Evolutionary conservation across 805 yeast genomes (phyloP).

Genomic region (Monosporozyma aerobia): DNA sequence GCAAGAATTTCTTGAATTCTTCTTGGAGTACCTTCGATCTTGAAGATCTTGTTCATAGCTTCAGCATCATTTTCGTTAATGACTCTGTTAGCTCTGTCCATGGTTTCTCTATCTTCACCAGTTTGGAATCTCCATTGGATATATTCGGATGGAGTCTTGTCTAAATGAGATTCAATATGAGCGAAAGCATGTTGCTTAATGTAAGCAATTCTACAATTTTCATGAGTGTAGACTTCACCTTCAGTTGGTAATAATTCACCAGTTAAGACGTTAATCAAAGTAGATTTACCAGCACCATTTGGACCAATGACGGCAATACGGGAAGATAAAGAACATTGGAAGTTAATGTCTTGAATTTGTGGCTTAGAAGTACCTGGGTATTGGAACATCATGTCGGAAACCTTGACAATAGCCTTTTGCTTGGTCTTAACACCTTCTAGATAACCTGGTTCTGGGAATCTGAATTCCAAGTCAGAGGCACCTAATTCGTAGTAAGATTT

Average conservation of each 20-base stretch:
- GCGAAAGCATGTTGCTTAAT: conserved; percentile 99
- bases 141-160: conserved; percentile 99
- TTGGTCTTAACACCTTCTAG: conserved; percentile 99
- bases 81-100: conserved; percentile 99
- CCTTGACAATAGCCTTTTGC: conserved; percentile 99
- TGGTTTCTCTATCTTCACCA: conserved; percentile 99
- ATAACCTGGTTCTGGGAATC: conserved; percentile 99
- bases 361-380: conserved; percentile 98
- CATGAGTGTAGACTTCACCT: conserved; percentile 99
- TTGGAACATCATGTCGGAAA: conserved; percentile 95
- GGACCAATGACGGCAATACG: conserved; percentile 99
- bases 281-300: conserved; percentile 99
- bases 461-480: conserved; percentile 94
- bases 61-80: conserved; percentile 94
- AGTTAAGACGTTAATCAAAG: conserved; percentile 95
- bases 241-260: conserved; percentile 98
- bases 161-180: conserved; percentile 96
- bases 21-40: conserved; percentile 97
- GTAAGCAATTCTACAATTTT: conserved; percentile 99
- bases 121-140: conserved; percentile 99
- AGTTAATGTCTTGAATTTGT: conserved; percentile 80
- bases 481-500: conserved; percentile 97
- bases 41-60: conserved; percentile 99
- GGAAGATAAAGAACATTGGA: conserved; percentile 98
- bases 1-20: conserved; percentile 89